These are phyloP conservation scores for Lentinula boryana DNA, from an alignment of 768 basidiomycete species.

Conservation along the genomic window DNA sequence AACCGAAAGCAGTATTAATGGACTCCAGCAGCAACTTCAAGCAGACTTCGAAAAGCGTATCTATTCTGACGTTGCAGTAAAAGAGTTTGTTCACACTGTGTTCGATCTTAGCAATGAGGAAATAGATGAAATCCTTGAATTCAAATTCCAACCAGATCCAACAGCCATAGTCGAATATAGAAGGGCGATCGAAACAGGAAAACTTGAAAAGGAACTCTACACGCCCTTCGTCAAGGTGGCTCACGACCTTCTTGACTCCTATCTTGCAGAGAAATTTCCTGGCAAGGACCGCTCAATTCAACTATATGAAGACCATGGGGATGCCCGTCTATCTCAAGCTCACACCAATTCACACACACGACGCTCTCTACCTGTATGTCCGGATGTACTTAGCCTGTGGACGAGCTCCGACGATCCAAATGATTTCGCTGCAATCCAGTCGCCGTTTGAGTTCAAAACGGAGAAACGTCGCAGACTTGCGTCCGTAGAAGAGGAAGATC, in stretches of 20 bases:
- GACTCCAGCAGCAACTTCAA: neutral
- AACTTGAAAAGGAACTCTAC: neutral
- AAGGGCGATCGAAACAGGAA: neutral
- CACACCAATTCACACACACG: neutral
- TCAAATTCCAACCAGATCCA: neutral
- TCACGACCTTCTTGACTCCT: neutral
- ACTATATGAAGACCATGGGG: neutral
- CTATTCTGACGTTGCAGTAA: neutral
- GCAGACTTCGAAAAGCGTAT: neutral
- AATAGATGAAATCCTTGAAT: neutral
- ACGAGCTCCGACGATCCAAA: neutral
- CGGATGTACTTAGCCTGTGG: neutral
- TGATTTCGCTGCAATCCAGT: neutral
- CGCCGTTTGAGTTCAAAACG: neutral
- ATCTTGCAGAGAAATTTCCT: neutral
- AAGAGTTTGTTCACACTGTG: neutral
- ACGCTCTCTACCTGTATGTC: neutral
- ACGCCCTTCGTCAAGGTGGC: neutral
- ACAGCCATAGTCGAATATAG: neutral
- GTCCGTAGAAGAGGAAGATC: neutral
- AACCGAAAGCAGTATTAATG: too few species aligned
- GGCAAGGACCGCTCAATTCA: neutral
- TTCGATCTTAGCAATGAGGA: neutral
- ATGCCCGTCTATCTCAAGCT: neutral
- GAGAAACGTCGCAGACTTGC: neutral